These are phyloP conservation scores for Astrothelium macrocarpum DNA, from an alignment of 495 filamentous ascomycete genomes.

Conservation along the genomic window DNA sequence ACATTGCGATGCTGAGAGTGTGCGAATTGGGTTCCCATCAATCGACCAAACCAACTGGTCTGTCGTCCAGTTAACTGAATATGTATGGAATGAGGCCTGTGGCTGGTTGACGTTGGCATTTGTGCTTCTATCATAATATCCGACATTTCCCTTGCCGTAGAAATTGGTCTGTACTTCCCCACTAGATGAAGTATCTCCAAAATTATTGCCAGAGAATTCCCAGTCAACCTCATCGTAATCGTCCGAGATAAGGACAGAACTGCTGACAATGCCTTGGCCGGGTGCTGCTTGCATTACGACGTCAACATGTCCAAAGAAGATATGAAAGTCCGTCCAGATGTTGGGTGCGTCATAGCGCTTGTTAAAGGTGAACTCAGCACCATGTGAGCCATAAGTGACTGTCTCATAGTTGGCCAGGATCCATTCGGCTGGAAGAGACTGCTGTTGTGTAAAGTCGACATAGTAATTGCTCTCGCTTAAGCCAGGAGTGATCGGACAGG, in stretches of 20 bases:
- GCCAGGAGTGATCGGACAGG: conserved; percentile 57
- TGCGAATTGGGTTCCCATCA: conserved; percentile 58
- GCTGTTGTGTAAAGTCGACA: conserved; percentile 56
- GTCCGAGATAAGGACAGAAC: conserved; percentile 73
- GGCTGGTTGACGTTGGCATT: conserved; percentile 47
- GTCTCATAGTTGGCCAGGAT: conserved; percentile 46
- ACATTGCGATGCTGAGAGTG: conserved; percentile 48
- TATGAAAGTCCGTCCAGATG: conserved; percentile 51
- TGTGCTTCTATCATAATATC: conserved; percentile 51
- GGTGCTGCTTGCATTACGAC: conserved; percentile 62
- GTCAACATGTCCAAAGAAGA: conserved; percentile 67
- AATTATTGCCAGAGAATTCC: conserved; percentile 57
- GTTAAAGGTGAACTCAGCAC: conserved; percentile 3
- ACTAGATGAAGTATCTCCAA: conserved; percentile 33
- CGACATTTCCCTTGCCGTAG: conserved; percentile 73
- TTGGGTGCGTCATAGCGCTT: neutral
- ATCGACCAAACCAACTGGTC: conserved; percentile 62
- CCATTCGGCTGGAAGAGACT: conserved; percentile 39
- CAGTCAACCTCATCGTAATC: conserved; percentile 85
- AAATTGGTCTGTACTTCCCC: conserved; percentile 63
- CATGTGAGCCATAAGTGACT: conserved; percentile 39
- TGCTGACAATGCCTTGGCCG: conserved; percentile 74
- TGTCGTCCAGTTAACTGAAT: conserved; percentile 74
- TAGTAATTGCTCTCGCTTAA: conserved; percentile 43
- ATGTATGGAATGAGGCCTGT: conserved; percentile 60